Base-by-base conservation (phyloP, 352 stramenopile genomes). In the Elongisporangium anandrum region DNA sequence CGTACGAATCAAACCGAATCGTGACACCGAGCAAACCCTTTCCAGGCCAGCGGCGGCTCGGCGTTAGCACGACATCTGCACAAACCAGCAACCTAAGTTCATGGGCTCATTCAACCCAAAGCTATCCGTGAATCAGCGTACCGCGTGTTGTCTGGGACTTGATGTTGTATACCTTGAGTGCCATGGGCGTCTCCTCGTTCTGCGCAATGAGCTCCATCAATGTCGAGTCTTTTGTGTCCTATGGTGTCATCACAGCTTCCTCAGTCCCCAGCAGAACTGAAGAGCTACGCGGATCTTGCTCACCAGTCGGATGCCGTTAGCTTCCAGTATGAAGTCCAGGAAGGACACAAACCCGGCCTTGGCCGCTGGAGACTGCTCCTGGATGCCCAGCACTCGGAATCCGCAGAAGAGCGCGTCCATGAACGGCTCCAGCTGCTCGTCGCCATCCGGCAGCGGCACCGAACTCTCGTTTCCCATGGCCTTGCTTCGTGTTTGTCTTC, bases 241-340 rank as follows among this genome's bases (percentile, higher is more conserved):
- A 24, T 61, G 21, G 3, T 10, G 63, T 86, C 69, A 9, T 80
- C n/a, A n/a, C n/a, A n/a, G n/a, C n/a, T n/a, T n/a, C n/a, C n/a
- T n/a, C n/a, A n/a, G n/a, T n/a, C n/a, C n/a, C n/a, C n/a, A n/a
- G n/a, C n/a, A n/a, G n/a, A n/a, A n/a, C n/a, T n/a, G n/a, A n/a
- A n/a, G n/a, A 45, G 34, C 34, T 45, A 17, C 34, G 34, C 17
- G 23, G 19, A 38, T 58, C 48, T 52, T 12, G 56, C 63, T 52
- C 66, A 92, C 66, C 75, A 90, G 61, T 77, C 79, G 89, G 82
- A 97, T 88, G 74, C 72, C 68, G 61, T 99, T 97, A 52, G 87
- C 93, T 23, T 93, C 93, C 19, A 99, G 82, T 60, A 99, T 97
- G 74, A 99, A 99, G 78, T 99, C 97, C 59, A 99, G 98, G 72